Conservation (phyloP, 768 basidiomycete genomes). For the Mycena filopes region DNA sequence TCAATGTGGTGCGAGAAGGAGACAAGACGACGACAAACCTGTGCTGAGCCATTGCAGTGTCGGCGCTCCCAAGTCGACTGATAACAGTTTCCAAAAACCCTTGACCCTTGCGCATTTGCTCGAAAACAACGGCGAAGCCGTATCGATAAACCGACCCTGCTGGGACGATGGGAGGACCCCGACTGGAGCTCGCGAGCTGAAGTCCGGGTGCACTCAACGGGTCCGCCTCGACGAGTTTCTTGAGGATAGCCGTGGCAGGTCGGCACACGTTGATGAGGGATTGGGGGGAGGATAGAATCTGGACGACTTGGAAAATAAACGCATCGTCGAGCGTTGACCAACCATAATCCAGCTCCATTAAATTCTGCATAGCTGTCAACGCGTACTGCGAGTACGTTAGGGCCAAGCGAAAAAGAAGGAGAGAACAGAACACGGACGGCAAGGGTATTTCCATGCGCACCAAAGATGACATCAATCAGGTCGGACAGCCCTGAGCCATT, state of each 20-base stretch:
- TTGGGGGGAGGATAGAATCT: conserved; percentile 77
- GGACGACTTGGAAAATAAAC: conserved; percentile 84
- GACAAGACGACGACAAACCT: conserved; percentile 58
- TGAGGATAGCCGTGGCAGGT: conserved; percentile 90
- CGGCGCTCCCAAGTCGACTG: conserved; percentile 78
- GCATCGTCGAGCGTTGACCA: conserved; percentile 77
- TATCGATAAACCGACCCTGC: conserved; percentile 83
- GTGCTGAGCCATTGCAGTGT: conserved; percentile 86
- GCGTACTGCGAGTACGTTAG: conserved; percentile 68
- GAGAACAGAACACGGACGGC: conserved; percentile 62
- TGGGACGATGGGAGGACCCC: conserved; percentile 58
- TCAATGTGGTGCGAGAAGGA: conserved; percentile 28
- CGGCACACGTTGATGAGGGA: conserved; percentile 91
- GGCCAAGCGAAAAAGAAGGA: conserved; percentile 9
- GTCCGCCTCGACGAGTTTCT: conserved; percentile 90
- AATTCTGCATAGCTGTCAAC: conserved; percentile 84
- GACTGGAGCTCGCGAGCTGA: conserved; percentile 69
- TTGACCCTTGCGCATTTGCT: conserved; percentile 80
- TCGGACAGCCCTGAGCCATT: conserved; percentile 75
- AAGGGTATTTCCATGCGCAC: conserved; percentile 82
- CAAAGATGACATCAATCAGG: conserved; percentile 75
- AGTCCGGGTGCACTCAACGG: conserved; percentile 73
- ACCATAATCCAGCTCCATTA: conserved; percentile 89
- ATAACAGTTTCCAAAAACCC: conserved; percentile 86
- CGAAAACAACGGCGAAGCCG: conserved; percentile 86